Evolutionary conservation across 257 asterid species (phyloP), one percentile per base, ranked within the genome.

Genomic region (Anisodus tanguticus): DNA sequence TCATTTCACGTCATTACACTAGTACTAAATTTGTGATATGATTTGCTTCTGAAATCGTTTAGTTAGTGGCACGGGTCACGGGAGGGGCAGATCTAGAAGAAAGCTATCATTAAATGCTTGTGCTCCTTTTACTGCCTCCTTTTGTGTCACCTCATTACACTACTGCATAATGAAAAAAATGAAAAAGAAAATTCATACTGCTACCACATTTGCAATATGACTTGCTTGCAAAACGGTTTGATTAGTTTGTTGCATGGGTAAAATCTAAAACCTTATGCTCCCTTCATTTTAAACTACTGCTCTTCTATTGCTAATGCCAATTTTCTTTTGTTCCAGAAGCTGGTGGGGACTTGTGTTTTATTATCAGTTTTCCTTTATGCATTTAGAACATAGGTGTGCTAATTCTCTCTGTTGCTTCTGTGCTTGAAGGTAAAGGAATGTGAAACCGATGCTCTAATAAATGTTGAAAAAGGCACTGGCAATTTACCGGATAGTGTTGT

Each of bases 371-470:
- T 47, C 22, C 17, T 4, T 15, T 13, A 45, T 55, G 6, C 15
- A 63, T 45, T 60, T 41, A 19, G 22, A 53, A n/a, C 8, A 37
- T 53, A 74, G 10, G 13, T 41, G 64, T 58, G 57, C 53, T 83
- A 85, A 55, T 79, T 68, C 6, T 17, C 31, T 81, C 35, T 15
- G 58, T 81, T 55, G 43, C 60, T 62, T 71, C 9, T 51, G 55
- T 83, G 62, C n/a, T 63, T 80, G 79, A 88, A 94, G 97, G 90
- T 84, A 11, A 93, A 89, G 87, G 94, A 94, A 85, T 85, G 85
- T 19, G 98, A 95, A 86, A 78, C 92, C 0, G 97, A 92, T 83
- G 96, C 96, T 62, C 92, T 94, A 53, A 45, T 93, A 83, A 88
- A 82, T 26, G 93, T 87, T 9, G 97, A 95, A 88, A 89, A 88